phyloP scores from a whole-genome alignment of 768 basidiomycete species.

The Solioccasus polychromus region DNA sequence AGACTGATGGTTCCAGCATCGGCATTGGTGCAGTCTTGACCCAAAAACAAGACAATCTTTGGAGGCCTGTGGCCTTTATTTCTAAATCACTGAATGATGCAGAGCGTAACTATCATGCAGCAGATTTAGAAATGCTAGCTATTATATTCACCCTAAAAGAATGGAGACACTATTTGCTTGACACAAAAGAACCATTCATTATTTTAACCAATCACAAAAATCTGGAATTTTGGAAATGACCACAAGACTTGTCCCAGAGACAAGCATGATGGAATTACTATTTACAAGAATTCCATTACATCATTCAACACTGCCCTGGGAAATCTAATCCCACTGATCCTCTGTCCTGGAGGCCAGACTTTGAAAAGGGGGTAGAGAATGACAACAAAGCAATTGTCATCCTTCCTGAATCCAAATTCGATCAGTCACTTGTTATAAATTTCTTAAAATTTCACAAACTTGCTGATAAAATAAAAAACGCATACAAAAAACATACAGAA shows the following conservation, averaged over 20 bases:
- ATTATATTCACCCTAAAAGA: not conserved
- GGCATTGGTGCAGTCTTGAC: not conserved
- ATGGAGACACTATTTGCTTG: constrained; percentile 5
- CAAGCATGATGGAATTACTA: constrained; percentile 29
- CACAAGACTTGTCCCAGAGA: constrained; percentile 36
- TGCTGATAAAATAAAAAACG: too few species aligned
- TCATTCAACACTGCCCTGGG: not conserved
- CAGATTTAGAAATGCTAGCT: not conserved
- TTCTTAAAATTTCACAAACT: too few species aligned
- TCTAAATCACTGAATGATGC: not conserved
- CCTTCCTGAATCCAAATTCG: too few species aligned
- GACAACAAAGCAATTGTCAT: not conserved
- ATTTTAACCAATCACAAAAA: constrained; percentile 40
- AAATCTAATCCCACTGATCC: not conserved
- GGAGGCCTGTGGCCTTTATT: not conserved
- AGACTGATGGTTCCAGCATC: not conserved
- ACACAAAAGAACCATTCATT: not conserved
- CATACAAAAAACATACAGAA: too few species aligned
- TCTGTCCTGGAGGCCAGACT: not conserved
- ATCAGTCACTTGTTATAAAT: too few species aligned
- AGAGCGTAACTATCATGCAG: constrained; percentile 4
- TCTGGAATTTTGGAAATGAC: constrained; percentile 39
- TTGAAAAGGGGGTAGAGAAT: not conserved
- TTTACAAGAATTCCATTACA: not conserved
- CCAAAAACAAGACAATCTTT: not conserved